Evolutionary conservation across 1,284 basidiomycete species (phyloP), one percentile per base, ranked within the genome.

Genomic region (Ceratobasidium sp.): DNA sequence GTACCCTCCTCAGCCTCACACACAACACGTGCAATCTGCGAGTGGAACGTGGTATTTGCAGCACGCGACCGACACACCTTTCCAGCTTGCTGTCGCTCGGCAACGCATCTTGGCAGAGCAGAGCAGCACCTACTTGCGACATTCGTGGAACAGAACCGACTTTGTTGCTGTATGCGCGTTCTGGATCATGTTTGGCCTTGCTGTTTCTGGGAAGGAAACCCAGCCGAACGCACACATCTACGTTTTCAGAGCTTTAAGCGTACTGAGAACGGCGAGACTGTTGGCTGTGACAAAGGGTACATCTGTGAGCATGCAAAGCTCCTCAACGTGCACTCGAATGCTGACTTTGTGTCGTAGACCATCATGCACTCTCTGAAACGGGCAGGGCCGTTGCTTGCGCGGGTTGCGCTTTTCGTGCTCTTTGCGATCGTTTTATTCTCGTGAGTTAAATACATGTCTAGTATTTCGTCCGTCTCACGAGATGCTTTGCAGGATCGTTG

Each of bases 141-240:
- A 98, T 78, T 94, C 92, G 69, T 98, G 96, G 95, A 93, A 91
- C 76, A 86, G 96, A 38, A 91, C 97, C 72, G 96, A 99, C 79
- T 87, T 92, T 75, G 81, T 98, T 42, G 93, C 96, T 1, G 87
- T 98, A 60, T 74, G 89, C 25, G 84, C 87, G 73, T 96, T 94
- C 78, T 96, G 82, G 82, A 85, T 92, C 67, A 84, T 86, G 3
- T 95, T 98, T 78, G 80, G 79, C 0, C 83, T 98, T 58, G 87
- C 92, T 0, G 80, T 86, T 23, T 77, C 83, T 0, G 90, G 91
- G 0, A 77, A 86, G 42, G 96, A 98, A 80, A 82, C 84, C 3
- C 82, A 80, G 1, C 86, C 86, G 4, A 75, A 77, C 6, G 81
- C 87, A 62, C 94, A 97, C 80, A 87, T 97, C 71, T 94, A 91